A percentile compares a stretch with the other conserved stretches of the same genome.
phyloP scores from a whole-genome alignment of 2,329 filamentous ascomycete genomes.

The Trichoderma sp. region DNA sequence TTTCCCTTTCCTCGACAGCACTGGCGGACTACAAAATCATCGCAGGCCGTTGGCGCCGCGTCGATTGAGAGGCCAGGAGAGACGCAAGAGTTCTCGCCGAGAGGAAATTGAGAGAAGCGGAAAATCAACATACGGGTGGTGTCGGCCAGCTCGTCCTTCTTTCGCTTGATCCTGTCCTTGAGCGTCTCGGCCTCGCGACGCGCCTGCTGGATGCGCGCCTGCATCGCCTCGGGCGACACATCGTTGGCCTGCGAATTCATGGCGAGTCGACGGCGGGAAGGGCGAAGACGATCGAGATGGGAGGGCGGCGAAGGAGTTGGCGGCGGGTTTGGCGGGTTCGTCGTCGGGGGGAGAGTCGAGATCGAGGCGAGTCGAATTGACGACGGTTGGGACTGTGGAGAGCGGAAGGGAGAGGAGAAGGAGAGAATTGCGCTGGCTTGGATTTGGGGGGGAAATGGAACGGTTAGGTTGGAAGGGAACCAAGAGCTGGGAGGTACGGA shows the following conservation, averaged over 20 bases:
- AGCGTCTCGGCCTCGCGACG: slow-evolving; percentile 96
- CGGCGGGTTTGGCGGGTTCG: slow-evolving; percentile 27
- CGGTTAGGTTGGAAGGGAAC: slow-evolving; percentile 36
- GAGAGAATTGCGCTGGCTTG: slow-evolving; percentile 30
- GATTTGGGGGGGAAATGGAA: slow-evolving; percentile 7
- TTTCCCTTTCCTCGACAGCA: slow-evolving; percentile 22
- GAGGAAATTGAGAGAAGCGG: neutral
- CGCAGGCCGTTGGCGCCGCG: neutral
- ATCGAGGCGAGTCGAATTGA: slow-evolving; percentile 31
- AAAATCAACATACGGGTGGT: slow-evolving; percentile 79
- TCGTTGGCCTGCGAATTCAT: slow-evolving; percentile 64
- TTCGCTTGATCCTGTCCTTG: slow-evolving; percentile 98
- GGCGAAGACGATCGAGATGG: slow-evolving; percentile 28
- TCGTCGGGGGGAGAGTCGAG: slow-evolving; percentile 34
- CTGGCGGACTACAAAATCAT: neutral
- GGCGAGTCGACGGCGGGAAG: slow-evolving; percentile 36
- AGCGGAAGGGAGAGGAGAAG: slow-evolving; percentile 39
- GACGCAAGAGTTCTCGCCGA: neutral
- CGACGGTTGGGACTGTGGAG: slow-evolving; percentile 39
- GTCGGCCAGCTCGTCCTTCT: slow-evolving; percentile 99
- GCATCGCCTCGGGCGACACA: slow-evolving; percentile 77
- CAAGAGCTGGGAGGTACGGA: no score
- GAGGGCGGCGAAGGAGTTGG: slow-evolving; percentile 27
- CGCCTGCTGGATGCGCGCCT: slow-evolving; percentile 88
- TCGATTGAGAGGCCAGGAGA: slow-evolving; percentile 16